Percentiles rank a stretch among this genome's conserved stretches.
These are phyloP conservation scores for Haplosporangium sp. DNA, from an alignment of 371 early-diverging fungal genomes.

Conservation along the genomic window DNA sequence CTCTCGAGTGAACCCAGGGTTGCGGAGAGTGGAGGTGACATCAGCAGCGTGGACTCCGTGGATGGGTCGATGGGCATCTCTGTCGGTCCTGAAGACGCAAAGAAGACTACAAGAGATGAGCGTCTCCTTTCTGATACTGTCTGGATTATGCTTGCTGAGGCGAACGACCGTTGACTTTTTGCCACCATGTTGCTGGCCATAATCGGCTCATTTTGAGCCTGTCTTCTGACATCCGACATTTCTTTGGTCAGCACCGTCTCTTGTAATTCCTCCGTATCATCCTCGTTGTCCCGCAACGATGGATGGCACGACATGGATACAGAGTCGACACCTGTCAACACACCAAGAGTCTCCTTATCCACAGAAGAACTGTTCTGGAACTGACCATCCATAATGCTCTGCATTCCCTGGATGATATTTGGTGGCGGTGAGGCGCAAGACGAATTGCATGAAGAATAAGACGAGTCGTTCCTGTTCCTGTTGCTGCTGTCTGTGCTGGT, in stretches of 20 bases:
- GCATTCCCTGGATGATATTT: conserved; percentile 13
- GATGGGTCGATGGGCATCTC: background rate
- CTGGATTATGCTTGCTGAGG: too few species aligned
- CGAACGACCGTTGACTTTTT: too few species aligned
- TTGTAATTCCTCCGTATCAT: too few species aligned
- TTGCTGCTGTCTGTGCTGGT: background rate
- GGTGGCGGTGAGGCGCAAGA: conserved; percentile 32
- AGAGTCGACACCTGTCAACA: background rate
- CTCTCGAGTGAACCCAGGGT: conserved; percentile 13
- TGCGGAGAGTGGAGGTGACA: conserved; percentile 32
- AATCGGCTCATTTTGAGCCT: too few species aligned
- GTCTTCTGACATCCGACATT: too few species aligned
- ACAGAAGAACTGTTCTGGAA: conserved; percentile 3
- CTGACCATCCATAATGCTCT: conserved; percentile 24
- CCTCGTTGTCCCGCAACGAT: too few species aligned
- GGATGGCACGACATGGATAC: too few species aligned
- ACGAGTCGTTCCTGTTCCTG: conserved; percentile 12
- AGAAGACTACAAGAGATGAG: background rate
- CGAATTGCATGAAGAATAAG: conserved; percentile 21
- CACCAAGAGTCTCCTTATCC: background rate
- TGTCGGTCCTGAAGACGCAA: background rate
- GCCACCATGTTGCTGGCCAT: too few species aligned
- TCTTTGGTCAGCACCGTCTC: too few species aligned
- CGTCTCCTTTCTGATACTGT: too few species aligned
- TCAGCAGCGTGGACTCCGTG: conserved; percentile 8